Conservation (phyloP, 1,139 yeast genomes). For the Suhomyces kunorum region DNA sequence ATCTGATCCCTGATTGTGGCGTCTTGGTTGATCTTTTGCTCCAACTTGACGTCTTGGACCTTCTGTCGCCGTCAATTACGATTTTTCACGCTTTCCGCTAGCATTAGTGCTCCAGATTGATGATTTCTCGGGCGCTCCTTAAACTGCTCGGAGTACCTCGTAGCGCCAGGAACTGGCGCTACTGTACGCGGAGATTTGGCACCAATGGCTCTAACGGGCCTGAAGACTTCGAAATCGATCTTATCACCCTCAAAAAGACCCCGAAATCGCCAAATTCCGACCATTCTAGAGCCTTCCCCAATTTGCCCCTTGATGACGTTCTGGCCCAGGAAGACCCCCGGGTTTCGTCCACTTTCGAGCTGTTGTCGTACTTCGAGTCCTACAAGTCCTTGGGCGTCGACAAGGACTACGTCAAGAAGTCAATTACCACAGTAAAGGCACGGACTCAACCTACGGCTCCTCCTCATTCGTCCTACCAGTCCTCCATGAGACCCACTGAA, state of each 20-base stretch:
- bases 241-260: constrained; percentile 34
- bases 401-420: constrained; percentile 3
- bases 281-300: too few species aligned
- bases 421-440: constrained; percentile 7
- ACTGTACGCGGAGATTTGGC: constrained; percentile 10
- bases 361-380: constrained; percentile 13
- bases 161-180: neutral
- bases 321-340: neutral
- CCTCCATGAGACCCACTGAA: neutral
- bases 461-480: neutral
- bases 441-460: neutral
- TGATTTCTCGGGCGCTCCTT: neutral
- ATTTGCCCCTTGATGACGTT: neutral
- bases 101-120: neutral
- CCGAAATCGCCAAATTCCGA: too few species aligned
- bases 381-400: constrained; percentile 1
- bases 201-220: constrained; percentile 12
- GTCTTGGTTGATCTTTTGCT: neutral
- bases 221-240: constrained; percentile 39
- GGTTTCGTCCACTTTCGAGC: constrained; percentile 8
- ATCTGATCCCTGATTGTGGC: neutral
- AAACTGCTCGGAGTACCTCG: neutral
- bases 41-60: neutral
- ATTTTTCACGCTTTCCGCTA: too few species aligned
- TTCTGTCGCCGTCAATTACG: neutral